Base-by-base conservation (phyloP, 768 basidiomycete genomes). In the Stropharia rugosoannulata region DNA sequence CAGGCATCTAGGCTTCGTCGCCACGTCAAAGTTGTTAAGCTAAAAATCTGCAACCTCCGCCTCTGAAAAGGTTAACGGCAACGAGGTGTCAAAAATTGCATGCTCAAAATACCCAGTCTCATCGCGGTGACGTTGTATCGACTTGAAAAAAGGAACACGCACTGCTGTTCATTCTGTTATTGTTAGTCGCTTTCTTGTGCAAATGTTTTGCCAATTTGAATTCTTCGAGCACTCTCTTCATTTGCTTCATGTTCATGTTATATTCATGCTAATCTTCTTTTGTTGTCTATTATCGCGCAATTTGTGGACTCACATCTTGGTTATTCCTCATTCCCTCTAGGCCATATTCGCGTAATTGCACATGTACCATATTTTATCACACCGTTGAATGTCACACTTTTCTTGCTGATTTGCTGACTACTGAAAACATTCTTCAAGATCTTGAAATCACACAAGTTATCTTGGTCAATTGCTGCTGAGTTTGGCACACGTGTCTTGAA, bases 351-450 rank as follows among this genome's bases (percentile, higher is more conserved):
- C 45, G 12, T 46, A 46, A 46, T 42, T 51, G 15, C 19, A 51
- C 42, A 41, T 51, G 42, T 27, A 51, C 42, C 41, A 38, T 51
- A 51, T 32, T 32, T 42, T 51, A 42, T 51, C 50, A 51, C 50
- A 29, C 50, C n/a, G 19, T 18, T 51, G 50, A 51, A 43, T 43
- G 41, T 42, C 39, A 51, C 41, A 32, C 25, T 43, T 1, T 41
- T 49, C 37, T 43, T 43, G 42, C 10, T 12, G 19, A n/a, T 39
- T 29, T 38, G n/a, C 27, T 16, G 5, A 25, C 11, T 51, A 25
- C n/a, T 42, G 19, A 39, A 51, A 9, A 16, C 39, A 10, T 43
- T 51, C 27, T 10, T 13, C 16, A 18, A 39, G 8, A 16, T 1
- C 38, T 51, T 22, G 27, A 25, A 22, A 42, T 51, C 50, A 51